Evolutionary conservation across 345 rosid genomes (phyloP).

Genomic region (Dimocarpus longan): DNA sequence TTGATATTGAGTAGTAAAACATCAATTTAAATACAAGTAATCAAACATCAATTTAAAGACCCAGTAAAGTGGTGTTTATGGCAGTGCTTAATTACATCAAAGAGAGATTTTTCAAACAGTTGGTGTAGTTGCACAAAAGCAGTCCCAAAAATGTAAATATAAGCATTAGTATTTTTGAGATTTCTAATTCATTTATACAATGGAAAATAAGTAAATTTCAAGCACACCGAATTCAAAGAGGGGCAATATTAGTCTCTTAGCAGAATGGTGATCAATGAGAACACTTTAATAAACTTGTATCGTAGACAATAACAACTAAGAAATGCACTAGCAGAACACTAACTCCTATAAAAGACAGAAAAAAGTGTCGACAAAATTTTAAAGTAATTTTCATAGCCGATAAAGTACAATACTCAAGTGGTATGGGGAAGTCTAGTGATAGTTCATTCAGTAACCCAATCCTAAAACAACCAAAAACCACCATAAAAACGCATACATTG

Average conservation of each 20-base stretch:
- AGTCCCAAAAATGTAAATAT: background rate
- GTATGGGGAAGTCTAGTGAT: background rate
- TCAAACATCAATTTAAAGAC: background rate
- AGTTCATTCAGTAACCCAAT: background rate
- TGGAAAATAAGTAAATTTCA: background rate
- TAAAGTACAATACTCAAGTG: slow-evolving; percentile 6
- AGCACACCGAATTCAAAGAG: background rate
- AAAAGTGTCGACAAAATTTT: background rate
- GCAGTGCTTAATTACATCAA: background rate
- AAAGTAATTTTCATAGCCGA: background rate
- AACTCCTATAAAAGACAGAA: background rate
- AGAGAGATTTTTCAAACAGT: slow-evolving; percentile 1
- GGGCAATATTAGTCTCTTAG: slow-evolving; percentile 6
- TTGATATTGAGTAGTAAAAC: background rate
- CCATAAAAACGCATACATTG: background rate
- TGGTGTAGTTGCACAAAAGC: background rate
- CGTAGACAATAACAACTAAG: background rate
- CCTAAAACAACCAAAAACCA: background rate
- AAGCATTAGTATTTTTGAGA: background rate
- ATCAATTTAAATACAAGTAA: no score
- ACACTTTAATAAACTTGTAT: background rate
- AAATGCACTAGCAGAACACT: slow-evolving; percentile 1
- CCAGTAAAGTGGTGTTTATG: background rate
- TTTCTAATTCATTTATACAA: background rate
- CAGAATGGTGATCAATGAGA: background rate